These are phyloP conservation scores for Dryas drummondii DNA, from an alignment of 306 rosid genomes.

Conservation along the genomic window DNA sequence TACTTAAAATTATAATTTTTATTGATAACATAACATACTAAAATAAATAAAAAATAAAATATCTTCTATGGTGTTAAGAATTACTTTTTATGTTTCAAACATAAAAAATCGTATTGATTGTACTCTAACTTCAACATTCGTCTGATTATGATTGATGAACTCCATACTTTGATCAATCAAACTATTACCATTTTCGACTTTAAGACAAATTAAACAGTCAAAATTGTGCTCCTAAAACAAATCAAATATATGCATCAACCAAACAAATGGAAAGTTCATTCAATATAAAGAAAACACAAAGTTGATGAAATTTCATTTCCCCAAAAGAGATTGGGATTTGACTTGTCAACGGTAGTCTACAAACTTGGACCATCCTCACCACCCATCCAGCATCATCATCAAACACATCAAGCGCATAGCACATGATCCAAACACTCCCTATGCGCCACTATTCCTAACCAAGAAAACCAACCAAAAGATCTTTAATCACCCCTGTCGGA, in stretches of 20 bases:
- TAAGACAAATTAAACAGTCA: neutral
- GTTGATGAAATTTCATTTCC: neutral
- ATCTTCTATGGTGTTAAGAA: too few species aligned
- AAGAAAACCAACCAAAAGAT: slow-evolving; percentile 27
- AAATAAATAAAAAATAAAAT: too few species aligned
- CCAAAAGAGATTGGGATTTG: neutral
- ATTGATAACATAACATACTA: too few species aligned
- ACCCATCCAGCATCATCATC: too few species aligned
- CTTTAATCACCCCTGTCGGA: slow-evolving; percentile 47
- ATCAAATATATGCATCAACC: too few species aligned
- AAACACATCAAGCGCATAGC: too few species aligned
- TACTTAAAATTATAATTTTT: too few species aligned
- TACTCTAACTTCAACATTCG: neutral
- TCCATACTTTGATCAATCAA: neutral
- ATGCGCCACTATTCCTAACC: slow-evolving; percentile 16
- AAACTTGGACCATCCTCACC: neutral
- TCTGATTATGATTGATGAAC: neutral
- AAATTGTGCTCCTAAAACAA: neutral
- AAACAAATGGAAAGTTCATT: too few species aligned
- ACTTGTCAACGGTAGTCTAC: neutral
- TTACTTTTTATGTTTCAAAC: neutral
- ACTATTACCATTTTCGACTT: neutral
- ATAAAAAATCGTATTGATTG: neutral
- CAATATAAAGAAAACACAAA: neutral
- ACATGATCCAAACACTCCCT: neutral